Evolutionary conservation across 345 rosid genomes (phyloP).

Genomic region (Brassica juncea): DNA sequence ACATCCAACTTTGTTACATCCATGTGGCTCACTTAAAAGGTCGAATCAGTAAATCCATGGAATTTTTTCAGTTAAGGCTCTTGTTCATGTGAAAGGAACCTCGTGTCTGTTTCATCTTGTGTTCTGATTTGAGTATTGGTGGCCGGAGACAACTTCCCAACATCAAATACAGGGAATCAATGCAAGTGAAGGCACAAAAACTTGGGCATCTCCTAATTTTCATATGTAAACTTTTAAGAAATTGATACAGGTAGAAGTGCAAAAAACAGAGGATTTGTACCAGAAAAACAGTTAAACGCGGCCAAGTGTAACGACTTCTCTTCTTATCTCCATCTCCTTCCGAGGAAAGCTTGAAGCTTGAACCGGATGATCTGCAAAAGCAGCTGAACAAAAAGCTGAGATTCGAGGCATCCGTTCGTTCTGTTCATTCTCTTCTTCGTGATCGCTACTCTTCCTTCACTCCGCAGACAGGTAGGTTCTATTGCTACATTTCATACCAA

Average conservation of each 20-base stretch:
- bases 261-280: neutral
- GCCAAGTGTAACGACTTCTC: too few relatives aligned
- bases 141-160: neutral
- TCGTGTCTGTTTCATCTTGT: neutral
- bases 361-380: slow-evolving; percentile 66
- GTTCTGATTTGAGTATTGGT: neutral
- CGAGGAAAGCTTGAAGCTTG: slow-evolving; percentile 56
- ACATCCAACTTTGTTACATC: slow-evolving; percentile 9
- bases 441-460: slow-evolving; percentile 50
- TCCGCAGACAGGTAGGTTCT: slow-evolving; percentile 54
- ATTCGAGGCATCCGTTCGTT: slow-evolving; percentile 74
- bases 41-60: slow-evolving; percentile 9
- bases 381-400: slow-evolving; percentile 75
- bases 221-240: neutral
- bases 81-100: neutral
- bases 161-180: neutral
- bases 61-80: neutral
- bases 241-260: neutral
- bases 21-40: slow-evolving; percentile 2
- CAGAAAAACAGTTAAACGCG: too few relatives aligned
- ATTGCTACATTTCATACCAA: neutral
- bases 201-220: neutral
- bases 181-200: neutral
- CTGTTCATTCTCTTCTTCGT: slow-evolving; percentile 56
- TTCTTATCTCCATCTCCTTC: slow-evolving; percentile 25